Conservation (phyloP, 2,329 filamentous ascomycete species). For the Talaromyces sp. region DNA sequence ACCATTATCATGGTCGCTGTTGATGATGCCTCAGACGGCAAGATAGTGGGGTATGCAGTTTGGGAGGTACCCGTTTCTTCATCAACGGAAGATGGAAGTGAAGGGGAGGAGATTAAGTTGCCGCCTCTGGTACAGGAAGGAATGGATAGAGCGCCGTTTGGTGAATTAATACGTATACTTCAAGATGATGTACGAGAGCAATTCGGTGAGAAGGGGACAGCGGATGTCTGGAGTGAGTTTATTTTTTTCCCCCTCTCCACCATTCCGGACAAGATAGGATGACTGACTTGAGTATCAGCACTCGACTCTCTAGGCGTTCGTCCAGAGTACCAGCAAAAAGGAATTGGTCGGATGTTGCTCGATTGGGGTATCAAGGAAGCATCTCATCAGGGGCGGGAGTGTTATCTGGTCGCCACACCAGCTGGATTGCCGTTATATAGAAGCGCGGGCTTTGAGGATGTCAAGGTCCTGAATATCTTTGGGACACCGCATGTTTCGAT, state of each 20-base stretch:
- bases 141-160: not conserved
- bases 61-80: not conserved
- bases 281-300: not conserved
- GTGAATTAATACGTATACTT: not conserved
- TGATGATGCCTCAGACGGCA: not conserved
- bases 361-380: slow-evolving; percentile 6
- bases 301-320: slow-evolving; percentile 6
- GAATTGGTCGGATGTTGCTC: slow-evolving; percentile 1
- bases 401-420: slow-evolving; percentile 8
- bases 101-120: not conserved
- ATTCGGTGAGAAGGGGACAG: not conserved
- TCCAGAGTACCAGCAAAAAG: not conserved
- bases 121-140: not conserved
- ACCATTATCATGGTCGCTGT: slow-evolving; percentile 6
- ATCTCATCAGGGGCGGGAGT: not conserved
- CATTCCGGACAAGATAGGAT: not conserved
- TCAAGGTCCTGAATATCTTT: not conserved
- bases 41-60: not conserved
- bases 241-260: too few species aligned
- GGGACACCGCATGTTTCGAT: slow-evolving; percentile 7
- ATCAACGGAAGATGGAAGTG: not conserved
- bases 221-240: slow-evolving; percentile 2
- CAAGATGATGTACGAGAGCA: not conserved
- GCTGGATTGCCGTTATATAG: slow-evolving; percentile 1
- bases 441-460: slow-evolving; percentile 4